Conservation (phyloP, 176 grass and related monocot genomes). For the Triticum aestivum region DNA sequence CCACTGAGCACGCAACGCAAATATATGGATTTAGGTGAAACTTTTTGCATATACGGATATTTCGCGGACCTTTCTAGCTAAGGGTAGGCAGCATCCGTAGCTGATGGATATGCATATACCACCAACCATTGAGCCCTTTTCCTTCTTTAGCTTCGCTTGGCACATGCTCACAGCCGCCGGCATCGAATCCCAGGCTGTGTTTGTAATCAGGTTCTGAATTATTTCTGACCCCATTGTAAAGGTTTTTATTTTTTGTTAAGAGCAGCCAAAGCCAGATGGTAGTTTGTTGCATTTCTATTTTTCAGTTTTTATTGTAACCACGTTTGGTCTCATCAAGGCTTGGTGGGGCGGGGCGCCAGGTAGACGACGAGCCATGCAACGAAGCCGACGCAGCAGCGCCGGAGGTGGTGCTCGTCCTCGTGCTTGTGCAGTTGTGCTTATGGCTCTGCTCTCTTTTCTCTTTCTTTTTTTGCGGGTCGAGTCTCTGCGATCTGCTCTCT, state of each 20-base stretch:
- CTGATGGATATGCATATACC: background rate
- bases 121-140: background rate
- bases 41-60: background rate
- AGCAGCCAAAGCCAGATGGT: background rate
- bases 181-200: background rate
- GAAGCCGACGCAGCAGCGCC: constrained; percentile 46
- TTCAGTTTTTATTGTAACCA: no score
- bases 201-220: background rate
- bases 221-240: background rate
- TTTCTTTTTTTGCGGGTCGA: no score
- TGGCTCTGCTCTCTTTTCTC: no score
- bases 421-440: no score
- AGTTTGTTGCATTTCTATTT: background rate
- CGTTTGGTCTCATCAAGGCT: constrained; percentile 30
- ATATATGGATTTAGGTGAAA: background rate
- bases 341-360: constrained; percentile 61
- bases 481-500: no score
- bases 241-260: background rate
- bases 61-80: background rate
- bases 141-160: background rate
- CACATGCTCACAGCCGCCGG: background rate
- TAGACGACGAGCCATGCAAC: constrained; percentile 63
- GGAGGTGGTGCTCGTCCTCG: constrained; percentile 26
- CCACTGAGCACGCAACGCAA: background rate
- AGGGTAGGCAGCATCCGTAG: background rate